phyloP scores from a whole-genome alignment of 805 yeast species.

The Metschnikowia gelsemii region DNA sequence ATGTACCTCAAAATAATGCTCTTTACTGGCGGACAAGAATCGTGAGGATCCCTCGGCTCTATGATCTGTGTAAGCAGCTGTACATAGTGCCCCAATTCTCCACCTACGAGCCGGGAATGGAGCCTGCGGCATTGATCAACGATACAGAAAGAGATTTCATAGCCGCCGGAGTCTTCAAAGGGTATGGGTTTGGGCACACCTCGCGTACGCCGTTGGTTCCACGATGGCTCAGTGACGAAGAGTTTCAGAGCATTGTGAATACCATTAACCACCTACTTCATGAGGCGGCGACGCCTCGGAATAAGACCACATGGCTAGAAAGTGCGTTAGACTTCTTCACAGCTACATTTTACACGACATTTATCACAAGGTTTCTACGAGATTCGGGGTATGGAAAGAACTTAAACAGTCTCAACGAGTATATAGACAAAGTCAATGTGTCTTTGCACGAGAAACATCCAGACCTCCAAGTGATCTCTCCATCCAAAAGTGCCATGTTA shows the following conservation, averaged over 20 bases:
- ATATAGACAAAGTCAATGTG: constrained; percentile 26
- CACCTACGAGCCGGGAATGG: constrained; percentile 53
- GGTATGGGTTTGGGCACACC: constrained; percentile 49
- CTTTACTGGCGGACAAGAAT: constrained; percentile 47
- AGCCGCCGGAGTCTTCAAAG: constrained; percentile 40
- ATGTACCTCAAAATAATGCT: constrained; percentile 34
- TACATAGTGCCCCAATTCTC: constrained; percentile 58
- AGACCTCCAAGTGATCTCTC: constrained; percentile 42
- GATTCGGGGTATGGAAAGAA: constrained; percentile 20
- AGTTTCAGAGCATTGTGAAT: constrained; percentile 43
- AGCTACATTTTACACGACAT: constrained; percentile 32
- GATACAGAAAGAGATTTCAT: constrained; percentile 24
- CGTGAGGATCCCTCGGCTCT: constrained; percentile 62
- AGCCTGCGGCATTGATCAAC: constrained; percentile 54
- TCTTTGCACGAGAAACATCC: constrained; percentile 26
- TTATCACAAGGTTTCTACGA: constrained; percentile 6
- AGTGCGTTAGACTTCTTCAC: constrained; percentile 44
- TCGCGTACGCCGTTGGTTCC: constrained; percentile 50
- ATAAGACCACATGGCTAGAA: constrained; percentile 27
- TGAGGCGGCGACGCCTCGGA: constrained; percentile 41
- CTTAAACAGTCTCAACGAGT: constrained; percentile 33
- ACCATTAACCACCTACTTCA: constrained; percentile 44
- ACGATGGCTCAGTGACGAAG: constrained; percentile 25
- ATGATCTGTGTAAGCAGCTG: constrained; percentile 28
- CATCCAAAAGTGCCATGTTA: constrained; percentile 52